A percentile compares a stretch with the other conserved stretches of the same genome.
Conservation (phyloP, 768 basidiomycete species). For the Mycena rebaudengoi region DNA sequence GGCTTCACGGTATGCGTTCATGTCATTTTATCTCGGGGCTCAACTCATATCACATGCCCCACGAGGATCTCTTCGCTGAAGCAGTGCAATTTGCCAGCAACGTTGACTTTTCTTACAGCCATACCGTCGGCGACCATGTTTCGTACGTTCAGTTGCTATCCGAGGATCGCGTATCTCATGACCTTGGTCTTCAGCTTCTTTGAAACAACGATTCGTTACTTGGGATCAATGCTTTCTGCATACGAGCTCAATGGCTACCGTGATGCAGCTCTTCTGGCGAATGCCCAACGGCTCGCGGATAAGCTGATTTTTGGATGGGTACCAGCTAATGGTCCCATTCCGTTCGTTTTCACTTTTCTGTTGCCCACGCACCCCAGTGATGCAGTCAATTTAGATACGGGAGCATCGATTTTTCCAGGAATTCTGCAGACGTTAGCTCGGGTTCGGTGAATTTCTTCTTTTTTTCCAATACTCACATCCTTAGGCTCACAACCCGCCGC, state of each 20-base stretch:
- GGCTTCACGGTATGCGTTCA: constrained; percentile 8
- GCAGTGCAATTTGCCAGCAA: constrained; percentile 17
- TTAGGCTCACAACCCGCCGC: neutral
- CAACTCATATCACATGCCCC: neutral
- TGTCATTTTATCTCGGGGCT: neutral
- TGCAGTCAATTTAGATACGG: constrained; percentile 8
- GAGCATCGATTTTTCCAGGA: constrained; percentile 6
- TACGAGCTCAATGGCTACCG: constrained; percentile 54
- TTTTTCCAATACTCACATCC: neutral
- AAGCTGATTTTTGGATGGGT: constrained; percentile 19
- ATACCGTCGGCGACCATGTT: constrained; percentile 15
- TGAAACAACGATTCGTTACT: constrained; percentile 74
- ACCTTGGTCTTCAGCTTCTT: constrained; percentile 44
- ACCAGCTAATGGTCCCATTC: constrained; percentile 15
- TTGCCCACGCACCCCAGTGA: neutral
- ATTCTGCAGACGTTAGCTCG: constrained; percentile 4
- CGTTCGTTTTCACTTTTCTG: constrained; percentile 8
- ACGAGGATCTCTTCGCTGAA: constrained; percentile 17
- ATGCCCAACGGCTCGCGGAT: constrained; percentile 15
- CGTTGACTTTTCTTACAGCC: constrained; percentile 14
- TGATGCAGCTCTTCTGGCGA: constrained; percentile 14
- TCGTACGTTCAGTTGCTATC: neutral
- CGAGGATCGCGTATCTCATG: neutral
- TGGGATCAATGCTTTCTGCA: constrained; percentile 72
- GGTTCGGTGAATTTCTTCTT: neutral